phyloP scores from a whole-genome alignment of 129 eudicot genomes.

The Tagetes erecta region DNA sequence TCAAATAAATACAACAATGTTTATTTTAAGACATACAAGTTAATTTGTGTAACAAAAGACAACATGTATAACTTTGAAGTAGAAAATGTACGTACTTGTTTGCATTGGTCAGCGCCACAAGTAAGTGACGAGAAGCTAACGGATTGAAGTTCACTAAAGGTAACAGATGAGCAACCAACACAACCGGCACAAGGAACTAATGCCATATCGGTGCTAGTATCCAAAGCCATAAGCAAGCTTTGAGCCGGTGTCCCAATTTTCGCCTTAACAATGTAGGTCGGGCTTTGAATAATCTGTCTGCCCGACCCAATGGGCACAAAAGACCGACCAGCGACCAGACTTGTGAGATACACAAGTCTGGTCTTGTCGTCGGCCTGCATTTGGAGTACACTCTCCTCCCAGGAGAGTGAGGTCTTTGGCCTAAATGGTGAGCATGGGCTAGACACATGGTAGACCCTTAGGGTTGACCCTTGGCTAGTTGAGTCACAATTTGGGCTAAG shows the following conservation, averaged over 20 bases:
- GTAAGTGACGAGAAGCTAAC: conserved; percentile 56
- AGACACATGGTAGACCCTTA: conserved; percentile 66
- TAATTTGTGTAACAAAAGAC: conserved; percentile 1
- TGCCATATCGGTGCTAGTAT: conserved; percentile 88
- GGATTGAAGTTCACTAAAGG: conserved; percentile 54
- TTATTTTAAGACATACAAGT: too few species aligned
- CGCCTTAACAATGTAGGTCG: conserved; percentile 81
- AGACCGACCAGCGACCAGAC: conserved; percentile 74
- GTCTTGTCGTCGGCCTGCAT: conserved; percentile 77
- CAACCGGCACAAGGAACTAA: conserved; percentile 88
- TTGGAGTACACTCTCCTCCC: conserved; percentile 76
- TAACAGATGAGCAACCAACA: conserved; percentile 65
- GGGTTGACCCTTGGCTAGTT: conserved; percentile 62
- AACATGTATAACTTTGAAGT: neutral
- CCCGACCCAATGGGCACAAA: conserved; percentile 79
- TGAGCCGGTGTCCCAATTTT: conserved; percentile 90
- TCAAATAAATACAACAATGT: too few species aligned
- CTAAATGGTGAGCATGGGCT: conserved; percentile 88
- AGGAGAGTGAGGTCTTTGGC: conserved; percentile 55
- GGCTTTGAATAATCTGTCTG: conserved; percentile 71
- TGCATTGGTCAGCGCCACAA: conserved; percentile 67
- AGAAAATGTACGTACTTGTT: conserved; percentile 49
- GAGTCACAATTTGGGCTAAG: conserved; percentile 43
- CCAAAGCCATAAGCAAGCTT: conserved; percentile 77
- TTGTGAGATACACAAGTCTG: conserved; percentile 63